phyloP scores from a whole-genome alignment of 192 early-diverging fungal genomes.

The Ambispora gerdemannii region DNA sequence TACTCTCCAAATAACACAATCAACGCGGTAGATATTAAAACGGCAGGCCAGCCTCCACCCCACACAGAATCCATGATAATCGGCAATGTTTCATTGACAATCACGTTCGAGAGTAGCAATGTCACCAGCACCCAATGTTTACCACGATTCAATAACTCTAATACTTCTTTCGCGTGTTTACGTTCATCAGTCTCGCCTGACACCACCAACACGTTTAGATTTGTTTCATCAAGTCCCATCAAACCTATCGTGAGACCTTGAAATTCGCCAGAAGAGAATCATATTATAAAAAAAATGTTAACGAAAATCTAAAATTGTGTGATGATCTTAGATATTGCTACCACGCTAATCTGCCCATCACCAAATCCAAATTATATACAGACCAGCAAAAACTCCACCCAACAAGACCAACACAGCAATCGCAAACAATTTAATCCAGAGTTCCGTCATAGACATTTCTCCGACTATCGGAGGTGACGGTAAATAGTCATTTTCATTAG shows the following conservation, averaged over 20 bases:
- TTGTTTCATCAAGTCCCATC: slow-evolving; percentile 82
- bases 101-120: slow-evolving; percentile 85
- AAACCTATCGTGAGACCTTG: slow-evolving; percentile 60
- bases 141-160: slow-evolving; percentile 45
- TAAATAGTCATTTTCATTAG: neutral
- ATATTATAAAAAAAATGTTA: slow-evolving; percentile 15
- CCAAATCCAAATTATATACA: neutral
- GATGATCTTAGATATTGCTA: too few species aligned
- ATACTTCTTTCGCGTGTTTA: slow-evolving; percentile 63
- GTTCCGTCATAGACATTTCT: slow-evolving; percentile 35
- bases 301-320: neutral
- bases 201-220: slow-evolving; percentile 76
- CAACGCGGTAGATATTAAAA: slow-evolving; percentile 81
- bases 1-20: slow-evolving; percentile 96
- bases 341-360: neutral
- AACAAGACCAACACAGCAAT: slow-evolving; percentile 67
- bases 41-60: slow-evolving; percentile 76
- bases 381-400: slow-evolving; percentile 79
- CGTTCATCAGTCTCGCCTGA: slow-evolving; percentile 73
- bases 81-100: slow-evolving; percentile 93
- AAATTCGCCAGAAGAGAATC: slow-evolving; percentile 2
- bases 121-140: slow-evolving; percentile 93
- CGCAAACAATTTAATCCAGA: slow-evolving; percentile 43
- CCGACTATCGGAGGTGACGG: neutral
- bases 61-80: slow-evolving; percentile 78